These are phyloP conservation scores for Pseudogymnoascus sp. DNA, from an alignment of 2,329 filamentous ascomycete genomes.

Conservation along the genomic window DNA sequence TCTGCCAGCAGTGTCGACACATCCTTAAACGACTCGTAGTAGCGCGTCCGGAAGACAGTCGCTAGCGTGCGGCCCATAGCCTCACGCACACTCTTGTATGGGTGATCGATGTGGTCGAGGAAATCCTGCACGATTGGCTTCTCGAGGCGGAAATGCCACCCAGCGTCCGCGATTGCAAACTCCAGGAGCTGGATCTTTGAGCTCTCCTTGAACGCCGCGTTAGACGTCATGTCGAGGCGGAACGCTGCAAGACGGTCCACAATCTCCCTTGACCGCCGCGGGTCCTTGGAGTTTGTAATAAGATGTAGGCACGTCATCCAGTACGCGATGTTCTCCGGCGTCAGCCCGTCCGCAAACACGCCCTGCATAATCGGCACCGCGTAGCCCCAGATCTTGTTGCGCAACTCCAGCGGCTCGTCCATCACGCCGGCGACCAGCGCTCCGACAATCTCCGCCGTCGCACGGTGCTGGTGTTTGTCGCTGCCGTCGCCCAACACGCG, in stretches of 20 bases:
- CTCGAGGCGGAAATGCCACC: constrained; percentile 93
- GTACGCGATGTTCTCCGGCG: constrained; percentile 87
- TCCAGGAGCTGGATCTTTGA: constrained; percentile 90
- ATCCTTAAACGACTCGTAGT: constrained; percentile 87
- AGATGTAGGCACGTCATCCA: constrained; percentile 94
- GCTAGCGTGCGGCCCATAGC: constrained; percentile 86
- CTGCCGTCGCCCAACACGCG: constrained; percentile 84
- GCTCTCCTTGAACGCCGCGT: constrained; percentile 97
- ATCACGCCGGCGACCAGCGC: constrained; percentile 74
- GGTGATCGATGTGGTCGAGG: constrained; percentile 84
- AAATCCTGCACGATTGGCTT: constrained; percentile 86
- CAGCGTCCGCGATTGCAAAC: constrained; percentile 75
- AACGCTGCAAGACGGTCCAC: constrained; percentile 77
- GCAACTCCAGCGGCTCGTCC: constrained; percentile 66
- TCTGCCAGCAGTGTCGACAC: constrained; percentile 66
- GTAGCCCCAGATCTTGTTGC: constrained; percentile 77
- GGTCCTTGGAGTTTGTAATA: constrained; percentile 81
- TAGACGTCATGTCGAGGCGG: constrained; percentile 86
- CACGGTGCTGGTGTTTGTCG: constrained; percentile 95
- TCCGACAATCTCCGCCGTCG: constrained; percentile 86
- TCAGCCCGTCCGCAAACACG: constrained; percentile 85
- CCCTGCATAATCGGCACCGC: constrained; percentile 79
- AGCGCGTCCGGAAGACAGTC: constrained; percentile 80
- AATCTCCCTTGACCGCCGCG: constrained; percentile 77
- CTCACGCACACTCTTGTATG: constrained; percentile 95